Evolutionary conservation across 108 stramenopile genomes (phyloP).

Genomic region (Nannochloropsis oceanica): DNA sequence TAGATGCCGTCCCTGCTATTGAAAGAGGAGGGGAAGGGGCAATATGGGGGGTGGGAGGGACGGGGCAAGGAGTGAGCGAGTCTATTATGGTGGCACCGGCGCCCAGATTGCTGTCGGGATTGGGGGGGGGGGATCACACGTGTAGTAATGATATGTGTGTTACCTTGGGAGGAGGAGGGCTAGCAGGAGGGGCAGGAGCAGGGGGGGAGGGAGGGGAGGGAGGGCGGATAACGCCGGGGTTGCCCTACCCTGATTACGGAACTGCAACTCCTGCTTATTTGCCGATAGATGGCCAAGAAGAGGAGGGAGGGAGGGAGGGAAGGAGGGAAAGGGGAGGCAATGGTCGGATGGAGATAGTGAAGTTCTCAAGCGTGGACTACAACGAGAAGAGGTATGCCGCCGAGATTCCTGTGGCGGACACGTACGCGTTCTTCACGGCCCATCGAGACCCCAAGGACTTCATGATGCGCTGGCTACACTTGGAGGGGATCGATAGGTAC

Average conservation of each 20-base stretch:
- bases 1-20: not conserved
- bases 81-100: not conserved
- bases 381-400: not conserved
- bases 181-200: too few species aligned
- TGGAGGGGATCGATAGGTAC: not conserved
- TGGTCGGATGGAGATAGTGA: not conserved
- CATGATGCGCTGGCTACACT: not conserved
- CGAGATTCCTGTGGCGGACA: not conserved
- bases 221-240: not conserved
- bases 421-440: not conserved
- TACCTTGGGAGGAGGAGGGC: too few species aligned
- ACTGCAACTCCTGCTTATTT: not conserved
- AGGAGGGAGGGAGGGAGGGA: not conserved
- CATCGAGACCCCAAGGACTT: not conserved
- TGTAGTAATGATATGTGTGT: too few species aligned
- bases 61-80: not conserved
- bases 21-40: not conserved
- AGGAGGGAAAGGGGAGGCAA: not conserved
- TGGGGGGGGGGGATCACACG: not conserved
- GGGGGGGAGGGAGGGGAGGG: not conserved
- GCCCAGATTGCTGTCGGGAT: not conserved
- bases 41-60: not conserved
- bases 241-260: not conserved
- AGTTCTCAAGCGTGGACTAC: not conserved
- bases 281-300: not conserved